Evolutionary conservation across 1,284 basidiomycete species (phyloP).

Genomic region (Irpex rosettiformis): DNA sequence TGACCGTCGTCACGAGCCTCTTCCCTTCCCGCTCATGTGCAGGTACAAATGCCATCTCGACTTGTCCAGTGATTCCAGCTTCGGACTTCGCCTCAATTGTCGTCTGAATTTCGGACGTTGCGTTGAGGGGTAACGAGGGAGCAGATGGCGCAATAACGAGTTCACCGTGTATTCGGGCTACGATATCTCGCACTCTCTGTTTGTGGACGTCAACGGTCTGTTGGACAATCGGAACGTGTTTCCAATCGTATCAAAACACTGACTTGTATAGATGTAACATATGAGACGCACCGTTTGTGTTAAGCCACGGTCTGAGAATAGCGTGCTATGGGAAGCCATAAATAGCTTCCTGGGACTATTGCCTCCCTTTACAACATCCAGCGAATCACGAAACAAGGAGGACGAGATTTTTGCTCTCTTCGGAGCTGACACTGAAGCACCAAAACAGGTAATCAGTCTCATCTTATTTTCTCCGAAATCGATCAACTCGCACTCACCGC

Average conservation of each 20-base stretch:
- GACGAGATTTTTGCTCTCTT: slow-evolving; percentile 18
- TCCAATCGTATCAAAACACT: background rate
- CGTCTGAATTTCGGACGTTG: slow-evolving; percentile 3
- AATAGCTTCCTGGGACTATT: slow-evolving; percentile 11
- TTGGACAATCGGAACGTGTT: background rate
- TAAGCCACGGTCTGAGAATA: slow-evolving; percentile 33
- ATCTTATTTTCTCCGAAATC: background rate
- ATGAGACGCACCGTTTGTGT: background rate
- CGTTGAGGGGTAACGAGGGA: slow-evolving; percentile 29
- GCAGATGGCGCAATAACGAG: slow-evolving; percentile 46
- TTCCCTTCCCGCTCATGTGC: slow-evolving; percentile 41
- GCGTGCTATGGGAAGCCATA: slow-evolving; percentile 33
- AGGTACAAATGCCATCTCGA: slow-evolving; percentile 73
- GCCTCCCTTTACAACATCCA: background rate
- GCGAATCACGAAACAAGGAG: slow-evolving; percentile 22
- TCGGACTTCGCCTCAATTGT: slow-evolving; percentile 8
- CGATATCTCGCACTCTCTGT: slow-evolving; percentile 33
- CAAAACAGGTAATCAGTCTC: background rate
- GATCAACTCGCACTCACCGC: slow-evolving; percentile 18
- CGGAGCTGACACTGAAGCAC: background rate
- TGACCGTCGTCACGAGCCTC: slow-evolving; percentile 33
- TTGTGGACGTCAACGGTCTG: slow-evolving; percentile 1
- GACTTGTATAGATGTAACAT: background rate
- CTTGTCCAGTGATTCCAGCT: slow-evolving; percentile 34
- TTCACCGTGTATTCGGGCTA: slow-evolving; percentile 38